A percentile compares a stretch with the other conserved stretches of the same genome.
phyloP scores from a whole-genome alignment of 108 stramenopile genomes.

The Epithemia pelagica region DNA sequence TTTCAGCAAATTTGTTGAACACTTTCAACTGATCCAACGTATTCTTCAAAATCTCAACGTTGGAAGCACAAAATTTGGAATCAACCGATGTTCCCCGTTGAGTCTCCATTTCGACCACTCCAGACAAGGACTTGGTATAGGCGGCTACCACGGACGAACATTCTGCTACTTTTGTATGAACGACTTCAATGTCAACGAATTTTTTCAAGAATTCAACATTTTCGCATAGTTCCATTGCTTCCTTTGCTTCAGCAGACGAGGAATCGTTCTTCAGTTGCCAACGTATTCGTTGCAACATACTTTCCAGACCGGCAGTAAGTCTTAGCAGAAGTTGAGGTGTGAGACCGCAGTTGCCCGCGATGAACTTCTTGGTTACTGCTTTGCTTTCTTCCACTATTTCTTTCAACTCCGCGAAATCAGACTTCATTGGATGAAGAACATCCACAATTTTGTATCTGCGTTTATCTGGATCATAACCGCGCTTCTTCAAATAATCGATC shows the following conservation, averaged over 20 bases:
- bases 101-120: neutral
- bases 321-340: slow-evolving; percentile 28
- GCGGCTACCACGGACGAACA: neutral
- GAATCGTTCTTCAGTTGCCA: neutral
- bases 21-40: neutral
- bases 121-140: neutral
- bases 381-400: neutral
- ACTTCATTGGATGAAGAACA: slow-evolving; percentile 39
- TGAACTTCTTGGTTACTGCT: neutral
- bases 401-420: slow-evolving; percentile 15
- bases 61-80: neutral
- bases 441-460: slow-evolving; percentile 36
- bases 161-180: neutral
- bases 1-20: neutral
- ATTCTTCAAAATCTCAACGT: neutral
- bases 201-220: neutral
- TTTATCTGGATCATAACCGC: neutral
- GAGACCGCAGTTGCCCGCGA: slow-evolving; percentile 21
- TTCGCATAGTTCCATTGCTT: neutral
- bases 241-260: neutral
- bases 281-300: neutral
- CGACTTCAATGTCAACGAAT: neutral
- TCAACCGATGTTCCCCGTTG: neutral
- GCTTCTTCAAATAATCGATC: slow-evolving; percentile 25
- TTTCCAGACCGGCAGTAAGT: slow-evolving; percentile 23